Evolutionary conservation across 1,284 basidiomycete species (phyloP).

Genomic region (Marasmius fiardii): DNA sequence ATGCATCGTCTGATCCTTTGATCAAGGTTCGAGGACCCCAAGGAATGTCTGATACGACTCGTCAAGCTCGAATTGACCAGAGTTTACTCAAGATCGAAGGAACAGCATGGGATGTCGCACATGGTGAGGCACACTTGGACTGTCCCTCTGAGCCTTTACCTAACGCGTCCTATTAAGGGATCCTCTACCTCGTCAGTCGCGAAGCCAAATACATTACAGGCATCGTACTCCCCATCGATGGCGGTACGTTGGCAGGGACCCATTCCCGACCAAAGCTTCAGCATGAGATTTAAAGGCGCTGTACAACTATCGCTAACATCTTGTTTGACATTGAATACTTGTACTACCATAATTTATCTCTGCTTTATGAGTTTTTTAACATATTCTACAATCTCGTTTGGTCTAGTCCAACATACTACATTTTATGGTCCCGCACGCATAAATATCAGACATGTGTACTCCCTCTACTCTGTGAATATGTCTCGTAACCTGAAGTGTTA

Average conservation of each 20-base stretch:
- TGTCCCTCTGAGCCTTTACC: background rate
- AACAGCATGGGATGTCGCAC: slow-evolving; percentile 9
- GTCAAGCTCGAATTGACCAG: slow-evolving; percentile 3
- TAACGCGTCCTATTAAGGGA: background rate
- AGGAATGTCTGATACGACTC: slow-evolving; percentile 5
- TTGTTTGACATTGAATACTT: too few relatives aligned
- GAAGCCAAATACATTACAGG: slow-evolving; percentile 6
- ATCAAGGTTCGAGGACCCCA: background rate
- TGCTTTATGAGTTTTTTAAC: too few relatives aligned
- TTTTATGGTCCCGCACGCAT: too few relatives aligned
- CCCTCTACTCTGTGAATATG: too few relatives aligned
- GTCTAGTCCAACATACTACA: too few relatives aligned
- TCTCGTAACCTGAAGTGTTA: too few relatives aligned
- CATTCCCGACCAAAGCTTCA: background rate
- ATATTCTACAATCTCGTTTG: too few relatives aligned
- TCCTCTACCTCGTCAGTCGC: slow-evolving; percentile 3
- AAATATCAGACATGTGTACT: too few relatives aligned
- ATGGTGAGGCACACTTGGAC: background rate
- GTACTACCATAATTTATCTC: too few relatives aligned
- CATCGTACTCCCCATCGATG: slow-evolving; percentile 5
- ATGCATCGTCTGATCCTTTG: background rate
- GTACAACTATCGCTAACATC: too few relatives aligned
- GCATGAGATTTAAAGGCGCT: background rate
- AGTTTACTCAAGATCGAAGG: slow-evolving; percentile 9
- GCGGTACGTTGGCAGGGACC: slow-evolving; percentile 1